phyloP scores from a whole-genome alignment of 805 yeast genomes.

The Torulaspora gathmanii region DNA sequence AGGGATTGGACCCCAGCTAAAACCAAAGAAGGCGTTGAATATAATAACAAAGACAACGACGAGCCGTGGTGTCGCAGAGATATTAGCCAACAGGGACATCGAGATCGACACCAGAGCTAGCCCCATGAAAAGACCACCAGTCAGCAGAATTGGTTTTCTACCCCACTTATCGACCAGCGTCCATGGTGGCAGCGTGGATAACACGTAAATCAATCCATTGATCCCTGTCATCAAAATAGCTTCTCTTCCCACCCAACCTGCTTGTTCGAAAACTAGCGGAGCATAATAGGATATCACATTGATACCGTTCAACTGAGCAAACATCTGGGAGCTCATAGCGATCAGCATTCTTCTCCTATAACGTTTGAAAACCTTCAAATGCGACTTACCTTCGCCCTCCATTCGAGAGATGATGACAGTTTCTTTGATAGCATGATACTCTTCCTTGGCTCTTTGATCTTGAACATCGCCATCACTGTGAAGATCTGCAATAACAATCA shows the following conservation, averaged over 20 bases:
- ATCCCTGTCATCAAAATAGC: constrained; percentile 91
- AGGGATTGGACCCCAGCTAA: constrained; percentile 92
- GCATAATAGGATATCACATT: constrained; percentile 91
- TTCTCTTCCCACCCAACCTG: constrained; percentile 87
- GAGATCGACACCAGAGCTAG: constrained; percentile 61
- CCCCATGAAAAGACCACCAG: constrained; percentile 81
- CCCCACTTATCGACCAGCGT: constrained; percentile 88
- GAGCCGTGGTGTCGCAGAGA: constrained; percentile 53
- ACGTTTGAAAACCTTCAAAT: constrained; percentile 66
- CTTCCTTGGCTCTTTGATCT: constrained; percentile 61
- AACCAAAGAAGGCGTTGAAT: constrained; percentile 81
- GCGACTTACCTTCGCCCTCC: constrained; percentile 71
- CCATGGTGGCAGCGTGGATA: constrained; percentile 85
- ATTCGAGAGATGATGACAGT: constrained; percentile 67
- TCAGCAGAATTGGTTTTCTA: constrained; percentile 71
- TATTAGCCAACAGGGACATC: constrained; percentile 49
- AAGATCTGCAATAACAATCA: constrained; percentile 77
- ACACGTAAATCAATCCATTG: constrained; percentile 54
- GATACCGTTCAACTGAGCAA: constrained; percentile 92
- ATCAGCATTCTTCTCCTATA: constrained; percentile 75
- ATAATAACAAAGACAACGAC: constrained; percentile 75
- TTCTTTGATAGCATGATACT: constrained; percentile 78
- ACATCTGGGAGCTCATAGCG: constrained; percentile 86
- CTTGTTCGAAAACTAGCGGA: constrained; percentile 88
- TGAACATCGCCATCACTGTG: constrained; percentile 74